These are phyloP conservation scores for Grammothele lineata DNA, from an alignment of 768 basidiomycete species.

Conservation along the genomic window DNA sequence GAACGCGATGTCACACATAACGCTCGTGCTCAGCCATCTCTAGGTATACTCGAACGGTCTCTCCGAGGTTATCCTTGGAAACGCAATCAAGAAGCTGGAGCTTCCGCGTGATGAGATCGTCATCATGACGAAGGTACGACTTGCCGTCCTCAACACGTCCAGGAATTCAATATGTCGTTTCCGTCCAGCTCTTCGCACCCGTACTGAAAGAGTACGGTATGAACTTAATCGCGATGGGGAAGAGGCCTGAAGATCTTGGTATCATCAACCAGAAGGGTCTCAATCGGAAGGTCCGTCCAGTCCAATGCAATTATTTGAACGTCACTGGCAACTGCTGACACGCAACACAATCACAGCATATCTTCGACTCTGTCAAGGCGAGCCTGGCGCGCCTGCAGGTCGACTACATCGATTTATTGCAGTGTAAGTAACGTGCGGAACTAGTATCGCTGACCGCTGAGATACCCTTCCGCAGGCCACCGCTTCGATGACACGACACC, in stretches of 20 bases:
- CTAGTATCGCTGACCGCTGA: background rate
- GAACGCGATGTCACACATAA: background rate
- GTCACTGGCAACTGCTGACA: no score
- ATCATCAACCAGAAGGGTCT: constrained; percentile 34
- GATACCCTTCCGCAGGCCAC: constrained; percentile 12
- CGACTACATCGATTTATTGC: constrained; percentile 58
- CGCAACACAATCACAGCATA: constrained; percentile 5
- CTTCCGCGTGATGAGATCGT: constrained; percentile 43
- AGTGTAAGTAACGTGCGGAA: constrained; percentile 29
- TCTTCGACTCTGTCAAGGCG: constrained; percentile 31
- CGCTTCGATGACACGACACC: constrained; percentile 32
- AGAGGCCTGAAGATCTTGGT: constrained; percentile 27
- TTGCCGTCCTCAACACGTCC: constrained; percentile 8
- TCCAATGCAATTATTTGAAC: no score
- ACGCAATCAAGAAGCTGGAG: constrained; percentile 39
- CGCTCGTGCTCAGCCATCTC: background rate
- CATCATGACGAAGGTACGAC: constrained; percentile 41
- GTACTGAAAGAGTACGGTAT: no score
- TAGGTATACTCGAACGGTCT: constrained; percentile 35
- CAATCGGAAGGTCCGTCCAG: constrained; percentile 28
- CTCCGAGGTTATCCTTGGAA: constrained; percentile 41
- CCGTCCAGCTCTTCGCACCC: no score
- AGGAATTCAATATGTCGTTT: no score
- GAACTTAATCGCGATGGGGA: no score
- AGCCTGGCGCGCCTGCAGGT: constrained; percentile 38